A percentile compares a stretch with the other conserved stretches of the same genome.
Evolutionary conservation across 768 basidiomycete species (phyloP).

Genomic region (Galerina sulciceps): DNA sequence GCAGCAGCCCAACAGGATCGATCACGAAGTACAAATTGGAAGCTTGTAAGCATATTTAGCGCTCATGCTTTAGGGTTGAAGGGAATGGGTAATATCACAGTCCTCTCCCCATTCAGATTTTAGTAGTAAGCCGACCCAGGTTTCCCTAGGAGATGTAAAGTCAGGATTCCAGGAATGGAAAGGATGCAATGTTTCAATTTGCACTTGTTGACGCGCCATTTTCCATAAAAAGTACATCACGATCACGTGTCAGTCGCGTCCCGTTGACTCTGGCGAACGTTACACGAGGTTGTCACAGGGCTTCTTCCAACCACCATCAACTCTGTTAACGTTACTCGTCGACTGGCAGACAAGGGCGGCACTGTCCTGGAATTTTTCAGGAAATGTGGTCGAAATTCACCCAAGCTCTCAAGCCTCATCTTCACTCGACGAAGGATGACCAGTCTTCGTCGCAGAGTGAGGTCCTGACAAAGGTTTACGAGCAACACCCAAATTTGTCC

Average conservation of each 20-base stretch:
- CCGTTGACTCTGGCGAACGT: conserved; percentile 22
- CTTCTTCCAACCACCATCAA: conserved; percentile 25
- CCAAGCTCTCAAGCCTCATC: conserved; percentile 53
- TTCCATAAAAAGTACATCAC: conserved; percentile 2
- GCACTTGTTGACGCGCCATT: conserved; percentile 8
- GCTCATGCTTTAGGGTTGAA: no score
- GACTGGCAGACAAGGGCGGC: conserved; percentile 2
- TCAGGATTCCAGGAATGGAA: no score
- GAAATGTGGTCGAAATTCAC: conserved; percentile 69
- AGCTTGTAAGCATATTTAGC: no score
- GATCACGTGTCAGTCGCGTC: conserved; percentile 32
- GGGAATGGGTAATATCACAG: no score
- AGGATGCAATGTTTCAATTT: conserved; percentile 9
- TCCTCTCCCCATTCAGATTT: no score
- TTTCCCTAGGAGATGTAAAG: no score
- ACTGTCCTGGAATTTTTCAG: conserved; percentile 4
- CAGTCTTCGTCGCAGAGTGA: conserved; percentile 32
- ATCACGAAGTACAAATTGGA: no score
- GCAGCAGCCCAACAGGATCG: no score
- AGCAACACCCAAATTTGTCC: conserved; percentile 67
- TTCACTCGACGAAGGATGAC: conserved; percentile 33
- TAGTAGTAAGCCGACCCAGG: no score
- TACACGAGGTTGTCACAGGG: conserved; percentile 23
- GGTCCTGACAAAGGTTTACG: conserved; percentile 55
- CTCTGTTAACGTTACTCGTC: background rate